phyloP scores from a whole-genome alignment of 805 yeast species.

The Starmerella bombicola region DNA sequence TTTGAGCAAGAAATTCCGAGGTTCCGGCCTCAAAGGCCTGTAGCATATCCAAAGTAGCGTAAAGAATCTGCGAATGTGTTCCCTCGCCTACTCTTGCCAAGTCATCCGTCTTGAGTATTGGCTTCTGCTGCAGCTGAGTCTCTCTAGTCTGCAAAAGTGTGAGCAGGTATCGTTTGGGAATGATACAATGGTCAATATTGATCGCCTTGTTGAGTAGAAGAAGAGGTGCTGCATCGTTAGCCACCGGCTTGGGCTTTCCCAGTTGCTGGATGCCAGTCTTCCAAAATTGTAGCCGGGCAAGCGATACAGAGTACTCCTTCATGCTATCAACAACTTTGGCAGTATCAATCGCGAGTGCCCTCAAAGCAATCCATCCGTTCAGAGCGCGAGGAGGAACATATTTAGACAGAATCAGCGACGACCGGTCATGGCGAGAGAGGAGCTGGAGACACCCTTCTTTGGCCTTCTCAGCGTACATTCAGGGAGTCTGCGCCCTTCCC shows the following conservation, averaged over 20 bases:
- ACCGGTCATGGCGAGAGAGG: conserved; percentile 41
- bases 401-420: conserved; percentile 52
- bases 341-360: conserved; percentile 55
- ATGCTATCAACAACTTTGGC: conserved; percentile 37
- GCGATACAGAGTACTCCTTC: conserved; percentile 28
- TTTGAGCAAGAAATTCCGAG: conserved; percentile 36
- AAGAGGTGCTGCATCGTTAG: conserved; percentile 37
- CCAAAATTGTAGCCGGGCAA: conserved; percentile 63
- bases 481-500: neutral
- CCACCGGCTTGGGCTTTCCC: conserved; percentile 28
- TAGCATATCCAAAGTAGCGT: conserved; percentile 31
- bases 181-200: conserved; percentile 32
- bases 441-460: conserved; percentile 36
- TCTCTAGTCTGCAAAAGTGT: conserved; percentile 50
- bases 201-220: conserved; percentile 44
- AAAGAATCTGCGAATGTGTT: conserved; percentile 58
- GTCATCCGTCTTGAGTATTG: conserved; percentile 40
- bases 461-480: conserved; percentile 3
- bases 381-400: conserved; percentile 50
- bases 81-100: conserved; percentile 75
- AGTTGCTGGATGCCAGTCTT: conserved; percentile 39
- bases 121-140: conserved; percentile 38
- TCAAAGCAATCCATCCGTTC: conserved; percentile 49
- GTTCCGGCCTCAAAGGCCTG: conserved; percentile 51
- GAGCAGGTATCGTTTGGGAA: conserved; percentile 42